These are phyloP conservation scores for Dendrobium chrysotoxum DNA, from an alignment of 106 monocot genomes.

Conservation along the genomic window DNA sequence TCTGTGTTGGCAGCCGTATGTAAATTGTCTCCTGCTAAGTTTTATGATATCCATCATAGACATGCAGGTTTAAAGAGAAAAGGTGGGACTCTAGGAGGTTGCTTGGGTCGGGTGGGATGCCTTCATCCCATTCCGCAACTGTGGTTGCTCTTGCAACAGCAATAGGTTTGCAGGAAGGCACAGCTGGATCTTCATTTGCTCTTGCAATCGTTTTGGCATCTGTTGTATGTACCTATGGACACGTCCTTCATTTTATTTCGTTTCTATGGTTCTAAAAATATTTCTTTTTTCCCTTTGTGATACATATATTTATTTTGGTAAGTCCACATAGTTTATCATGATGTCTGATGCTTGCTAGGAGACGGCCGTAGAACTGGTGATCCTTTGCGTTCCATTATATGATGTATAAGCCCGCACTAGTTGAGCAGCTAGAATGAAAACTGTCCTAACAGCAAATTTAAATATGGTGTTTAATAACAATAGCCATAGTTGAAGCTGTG, in stretches of 20 bases:
- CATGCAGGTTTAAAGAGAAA: slow-evolving; percentile 85
- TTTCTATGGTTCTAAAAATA: not conserved
- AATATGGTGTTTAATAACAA: not conserved
- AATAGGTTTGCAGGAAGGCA: slow-evolving; percentile 64
- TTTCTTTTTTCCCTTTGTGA: not conserved
- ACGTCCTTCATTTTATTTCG: slow-evolving; percentile 5
- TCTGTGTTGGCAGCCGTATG: not conserved
- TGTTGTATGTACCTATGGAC: slow-evolving; percentile 45
- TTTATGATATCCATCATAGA: slow-evolving; percentile 31
- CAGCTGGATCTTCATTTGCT: slow-evolving; percentile 56
- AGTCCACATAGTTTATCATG: not conserved
- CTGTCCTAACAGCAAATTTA: not conserved
- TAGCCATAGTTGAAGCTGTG: not conserved
- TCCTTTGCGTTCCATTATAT: not conserved
- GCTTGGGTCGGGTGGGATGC: slow-evolving; percentile 81
- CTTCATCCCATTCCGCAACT: slow-evolving; percentile 83
- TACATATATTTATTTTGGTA: not conserved
- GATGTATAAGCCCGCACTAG: not conserved
- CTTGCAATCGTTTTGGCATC: slow-evolving; percentile 61
- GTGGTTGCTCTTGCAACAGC: slow-evolving; percentile 64
- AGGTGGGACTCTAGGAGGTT: slow-evolving; percentile 82
- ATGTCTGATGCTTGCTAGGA: not conserved
- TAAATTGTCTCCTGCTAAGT: slow-evolving; percentile 2
- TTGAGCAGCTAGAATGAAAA: not conserved
- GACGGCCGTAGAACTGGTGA: not conserved